Base-by-base conservation (phyloP, 2,329 filamentous ascomycete genomes). In the Fusarium redolens region DNA sequence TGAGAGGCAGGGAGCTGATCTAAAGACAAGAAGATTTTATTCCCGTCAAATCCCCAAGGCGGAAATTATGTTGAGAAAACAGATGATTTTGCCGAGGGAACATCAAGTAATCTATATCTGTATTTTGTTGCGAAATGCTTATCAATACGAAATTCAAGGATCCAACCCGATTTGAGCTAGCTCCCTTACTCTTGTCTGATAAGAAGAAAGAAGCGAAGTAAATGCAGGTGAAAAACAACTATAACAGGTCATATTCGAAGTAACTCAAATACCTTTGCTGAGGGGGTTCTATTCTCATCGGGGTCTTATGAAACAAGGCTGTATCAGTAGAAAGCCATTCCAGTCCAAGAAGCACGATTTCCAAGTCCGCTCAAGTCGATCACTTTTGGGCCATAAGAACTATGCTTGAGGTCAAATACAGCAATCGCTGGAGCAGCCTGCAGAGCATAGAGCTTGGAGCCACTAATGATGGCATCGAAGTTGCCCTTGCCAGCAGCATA, bases 311-410 rank as follows among this genome's bases (percentile, higher is more conserved):
- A 17, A 17, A 3, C 18, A n/a, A 25, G 5, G 4, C 20, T 11
- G 7, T 11, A 31, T 58, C 7, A 50, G 13, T 67, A 67, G 4
- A 28, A 18, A 15, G 64, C 62, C 44, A 67, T 47, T 3, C 64
- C 62, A 28, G 11, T 67, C 64, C 64, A 67, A 1, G 52, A 18
- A 9, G 62, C 62, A 14, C 64, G 64, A 6, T 45, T 35, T 4
- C 64, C 64, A 18, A 67, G 41, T 3, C 28, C 28, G 13, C 18
- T 25, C 38, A 67, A 22, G 25, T 52, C 38, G 12, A 31, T 15
- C 8, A 61, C 28, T 5, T 37, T n/a, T 7, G 62, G 52, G 0
- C 38, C 38, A 13, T 13, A 37, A 28, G 38, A 41, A 35, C 18
- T 8, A 22, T 61, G 22, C 14, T 45, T n/a, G 4, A 67, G 14